phyloP scores from a whole-genome alignment of 2,329 filamentous ascomycete species.

The Parafenestella ontariensis region DNA sequence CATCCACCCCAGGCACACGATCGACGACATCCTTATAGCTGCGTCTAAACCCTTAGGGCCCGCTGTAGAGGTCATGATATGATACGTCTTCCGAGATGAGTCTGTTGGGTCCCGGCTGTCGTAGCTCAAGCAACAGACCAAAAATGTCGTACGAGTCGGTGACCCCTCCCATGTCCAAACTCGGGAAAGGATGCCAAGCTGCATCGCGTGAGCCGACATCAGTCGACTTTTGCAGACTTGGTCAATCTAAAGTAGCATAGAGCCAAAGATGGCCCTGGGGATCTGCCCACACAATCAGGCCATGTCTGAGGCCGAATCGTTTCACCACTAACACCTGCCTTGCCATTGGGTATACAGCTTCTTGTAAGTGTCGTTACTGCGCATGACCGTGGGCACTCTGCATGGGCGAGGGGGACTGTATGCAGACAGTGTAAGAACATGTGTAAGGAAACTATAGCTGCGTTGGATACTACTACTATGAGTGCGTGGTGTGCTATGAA shows the following conservation, averaged over 20 bases:
- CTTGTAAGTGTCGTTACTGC: not conserved
- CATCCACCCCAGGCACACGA: not conserved
- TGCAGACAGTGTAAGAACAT: not conserved
- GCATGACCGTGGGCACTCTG: not conserved
- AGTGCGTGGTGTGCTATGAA: not conserved
- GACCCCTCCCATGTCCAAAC: constrained; percentile 9
- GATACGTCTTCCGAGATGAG: not conserved
- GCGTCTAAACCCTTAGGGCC: not conserved
- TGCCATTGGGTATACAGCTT: not conserved
- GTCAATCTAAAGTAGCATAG: not conserved
- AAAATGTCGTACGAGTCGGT: constrained; percentile 16
- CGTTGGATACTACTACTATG: constrained; percentile 2
- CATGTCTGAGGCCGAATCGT: constrained; percentile 1
- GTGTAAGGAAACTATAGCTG: not conserved
- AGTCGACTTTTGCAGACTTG: constrained; percentile 3
- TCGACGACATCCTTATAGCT: constrained; percentile 5
- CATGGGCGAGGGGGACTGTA: not conserved
- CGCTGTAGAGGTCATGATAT: not conserved
- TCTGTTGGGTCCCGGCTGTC: not conserved
- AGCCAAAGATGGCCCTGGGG: not conserved
- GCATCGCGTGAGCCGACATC: constrained; percentile 18
- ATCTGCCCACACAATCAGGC: constrained; percentile 18
- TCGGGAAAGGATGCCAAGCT: constrained; percentile 7
- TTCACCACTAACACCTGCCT: constrained; percentile 3
- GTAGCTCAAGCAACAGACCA: not conserved